Evolutionary conservation across 169 alveolate genomes (phyloP), one percentile per base, ranked within the genome.

Genomic region (Plasmodium gaboni): DNA sequence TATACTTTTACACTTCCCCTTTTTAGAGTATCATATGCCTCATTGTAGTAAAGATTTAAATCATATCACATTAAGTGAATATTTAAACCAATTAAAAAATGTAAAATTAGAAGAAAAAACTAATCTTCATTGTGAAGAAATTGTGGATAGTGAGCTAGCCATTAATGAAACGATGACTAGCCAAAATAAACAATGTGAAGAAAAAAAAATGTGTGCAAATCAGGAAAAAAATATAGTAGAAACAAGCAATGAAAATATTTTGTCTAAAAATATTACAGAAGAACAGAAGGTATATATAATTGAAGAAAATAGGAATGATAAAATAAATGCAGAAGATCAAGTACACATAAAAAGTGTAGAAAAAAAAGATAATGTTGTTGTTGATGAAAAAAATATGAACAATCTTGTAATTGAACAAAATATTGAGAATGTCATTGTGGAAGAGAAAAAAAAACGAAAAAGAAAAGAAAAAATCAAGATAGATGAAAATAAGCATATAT

Each of bases 1-100:
- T 32, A 32, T 4, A 32, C 44, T 4, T 32, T 32, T 32, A 32
- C 44, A 32, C 44, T 32, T 32, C 59, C 17, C 74, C 13, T 26
- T 64, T 78, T 78, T 64, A 78, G 89, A 67, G 46, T 78, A 78
- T 78, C 42, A 67, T 48, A 42, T 28, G 48, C 76, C 61, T n/a
- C 32, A 10, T 15, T 50, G 50, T 46, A 78, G 32, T 26, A 78
- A 65, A 50, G 74, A 78, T 26, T 46, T 38, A 15, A 22, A 78
- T 19, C 65, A 19, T 44, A 69, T 59, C 3, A 46, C 89, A 48
- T 32, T 78, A 46, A 65, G 44, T 50, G 89, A 78, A 64, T 78
- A 78, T 59, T 59, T 78, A 69, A 65, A 65, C 4, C 53, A 57
- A 44, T 65, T 78, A 78, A 78, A 50, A 63, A 19, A 24, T 46